These are phyloP conservation scores for Pinus albicaulis DNA, from an alignment of 75 land plant genomes.

Conservation along the genomic window DNA sequence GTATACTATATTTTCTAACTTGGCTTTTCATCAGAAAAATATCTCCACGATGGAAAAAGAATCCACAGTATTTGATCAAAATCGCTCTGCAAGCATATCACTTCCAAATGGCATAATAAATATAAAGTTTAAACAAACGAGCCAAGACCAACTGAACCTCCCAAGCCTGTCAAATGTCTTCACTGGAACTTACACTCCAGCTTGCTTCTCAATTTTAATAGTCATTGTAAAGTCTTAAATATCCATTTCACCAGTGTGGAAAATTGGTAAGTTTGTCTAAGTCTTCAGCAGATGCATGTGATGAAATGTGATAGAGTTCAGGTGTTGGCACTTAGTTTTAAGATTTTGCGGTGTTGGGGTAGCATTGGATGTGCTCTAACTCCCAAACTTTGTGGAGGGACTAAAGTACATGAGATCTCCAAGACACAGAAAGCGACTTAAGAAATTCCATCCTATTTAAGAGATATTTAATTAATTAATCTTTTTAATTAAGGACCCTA, in stretches of 20 bases:
- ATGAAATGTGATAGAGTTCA: background rate
- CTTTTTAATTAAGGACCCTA: no score
- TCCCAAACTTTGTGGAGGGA: no score
- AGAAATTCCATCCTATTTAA: no score
- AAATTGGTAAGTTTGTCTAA: background rate
- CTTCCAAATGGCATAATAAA: background rate
- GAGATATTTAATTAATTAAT: no score
- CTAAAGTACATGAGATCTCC: no score
- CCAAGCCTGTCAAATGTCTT: background rate
- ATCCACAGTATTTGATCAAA: background rate
- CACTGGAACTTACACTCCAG: background rate
- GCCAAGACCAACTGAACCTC: background rate
- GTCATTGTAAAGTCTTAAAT: background rate
- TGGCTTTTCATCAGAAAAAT: background rate
- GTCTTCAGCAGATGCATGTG: background rate
- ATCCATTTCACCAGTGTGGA: background rate
- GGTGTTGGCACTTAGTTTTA: background rate
- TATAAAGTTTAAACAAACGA: background rate
- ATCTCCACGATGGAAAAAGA: background rate
- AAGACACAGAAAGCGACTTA: no score
- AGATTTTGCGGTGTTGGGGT: no score
- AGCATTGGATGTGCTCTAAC: no score
- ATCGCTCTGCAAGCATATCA: background rate
- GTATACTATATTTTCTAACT: background rate
- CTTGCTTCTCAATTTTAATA: background rate